These are phyloP conservation scores for Cynara cardunculus DNA, from an alignment of 129 eudicot species.

Conservation along the genomic window DNA sequence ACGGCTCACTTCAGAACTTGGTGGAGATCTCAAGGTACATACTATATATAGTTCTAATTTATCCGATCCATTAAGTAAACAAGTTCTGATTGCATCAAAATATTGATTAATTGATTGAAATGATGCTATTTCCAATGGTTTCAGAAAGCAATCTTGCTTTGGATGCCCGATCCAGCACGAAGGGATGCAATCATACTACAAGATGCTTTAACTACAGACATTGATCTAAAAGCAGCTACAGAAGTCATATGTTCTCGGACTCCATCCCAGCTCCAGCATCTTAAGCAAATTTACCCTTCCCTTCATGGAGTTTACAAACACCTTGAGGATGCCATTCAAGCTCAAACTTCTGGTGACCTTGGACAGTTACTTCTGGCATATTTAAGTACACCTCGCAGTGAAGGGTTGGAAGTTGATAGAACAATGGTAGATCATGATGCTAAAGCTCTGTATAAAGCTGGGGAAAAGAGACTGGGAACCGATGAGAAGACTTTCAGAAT, in stretches of 20 bases:
- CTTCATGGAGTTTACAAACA: constrained; percentile 38
- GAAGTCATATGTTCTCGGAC: constrained; percentile 87
- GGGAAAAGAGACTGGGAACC: constrained; percentile 84
- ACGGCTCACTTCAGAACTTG: constrained; percentile 65
- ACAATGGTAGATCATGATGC: constrained; percentile 69
- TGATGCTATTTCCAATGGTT: constrained; percentile 15
- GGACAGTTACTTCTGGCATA: constrained; percentile 77
- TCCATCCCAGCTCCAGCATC: constrained; percentile 60
- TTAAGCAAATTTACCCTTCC: constrained; percentile 57
- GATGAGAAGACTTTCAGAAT: constrained; percentile 74
- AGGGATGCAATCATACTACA: constrained; percentile 70
- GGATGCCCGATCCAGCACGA: constrained; percentile 80
- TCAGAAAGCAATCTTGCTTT: constrained; percentile 71
- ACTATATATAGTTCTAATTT: background rate
- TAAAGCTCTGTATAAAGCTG: constrained; percentile 88
- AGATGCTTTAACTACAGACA: constrained; percentile 35
- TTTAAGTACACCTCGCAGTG: constrained; percentile 53
- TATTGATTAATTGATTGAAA: background rate
- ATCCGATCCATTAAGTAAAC: too few relatives aligned
- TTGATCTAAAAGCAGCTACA: constrained; percentile 62
- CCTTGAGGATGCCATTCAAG: constrained; percentile 81
- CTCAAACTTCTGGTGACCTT: constrained; percentile 59
- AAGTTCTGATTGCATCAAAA: background rate
- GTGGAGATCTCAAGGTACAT: constrained; percentile 62
- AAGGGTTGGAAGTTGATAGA: constrained; percentile 84